These are phyloP conservation scores for Pseudovirgaria hyperparasitica DNA, from an alignment of 2,329 filamentous ascomycete genomes.

Conservation along the genomic window DNA sequence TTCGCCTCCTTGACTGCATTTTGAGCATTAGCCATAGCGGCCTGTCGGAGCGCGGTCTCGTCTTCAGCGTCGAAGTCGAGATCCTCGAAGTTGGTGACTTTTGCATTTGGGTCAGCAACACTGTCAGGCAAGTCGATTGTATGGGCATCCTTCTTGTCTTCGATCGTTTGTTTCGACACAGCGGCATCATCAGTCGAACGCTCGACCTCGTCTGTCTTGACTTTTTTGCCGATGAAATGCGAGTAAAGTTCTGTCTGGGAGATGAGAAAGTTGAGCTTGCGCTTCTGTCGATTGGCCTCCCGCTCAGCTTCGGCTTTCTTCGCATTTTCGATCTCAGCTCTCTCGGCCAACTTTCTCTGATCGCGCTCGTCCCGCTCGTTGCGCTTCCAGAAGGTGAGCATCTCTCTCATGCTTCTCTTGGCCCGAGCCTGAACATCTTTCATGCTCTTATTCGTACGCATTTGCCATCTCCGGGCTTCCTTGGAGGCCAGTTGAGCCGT, in stretches of 20 bases:
- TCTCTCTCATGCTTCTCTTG: constrained; percentile 97
- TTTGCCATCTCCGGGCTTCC: constrained; percentile 93
- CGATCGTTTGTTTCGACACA: constrained; percentile 35
- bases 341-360: constrained; percentile 83
- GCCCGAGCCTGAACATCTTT: constrained; percentile 95
- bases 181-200: constrained; percentile 67
- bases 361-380: constrained; percentile 97
- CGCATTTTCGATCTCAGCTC: constrained; percentile 89
- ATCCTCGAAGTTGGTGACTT: constrained; percentile 88
- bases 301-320: constrained; percentile 95
- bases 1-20: constrained; percentile 91
- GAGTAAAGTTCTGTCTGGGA: constrained; percentile 98
- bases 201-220: constrained; percentile 93
- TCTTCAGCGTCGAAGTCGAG: constrained; percentile 94
- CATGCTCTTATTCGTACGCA: constrained; percentile 94
- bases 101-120: constrained; percentile 41
- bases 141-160: constrained; percentile 23
- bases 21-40: constrained; percentile 90
- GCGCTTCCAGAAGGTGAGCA: constrained; percentile 99
- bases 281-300: constrained; percentile 92
- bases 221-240: constrained; percentile 98
- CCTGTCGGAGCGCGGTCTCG: constrained; percentile 65
- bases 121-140: constrained; percentile 36
- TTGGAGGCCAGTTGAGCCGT: constrained; percentile 94
- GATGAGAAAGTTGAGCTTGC: constrained; percentile 98